Conservation (phyloP, 306 rosid species). For the Luffa aegyptiaca region DNA sequence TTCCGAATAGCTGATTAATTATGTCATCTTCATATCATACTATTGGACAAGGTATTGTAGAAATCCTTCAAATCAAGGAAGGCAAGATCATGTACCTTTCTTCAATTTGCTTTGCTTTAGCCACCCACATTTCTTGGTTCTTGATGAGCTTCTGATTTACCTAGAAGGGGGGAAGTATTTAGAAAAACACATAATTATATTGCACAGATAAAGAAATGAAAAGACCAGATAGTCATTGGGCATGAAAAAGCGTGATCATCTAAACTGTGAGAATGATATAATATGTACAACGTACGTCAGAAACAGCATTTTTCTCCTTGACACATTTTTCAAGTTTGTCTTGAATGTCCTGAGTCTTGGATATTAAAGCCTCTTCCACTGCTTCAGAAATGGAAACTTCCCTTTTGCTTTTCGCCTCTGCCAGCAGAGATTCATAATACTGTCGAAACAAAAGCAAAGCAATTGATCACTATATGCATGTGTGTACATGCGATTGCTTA, state of each 20-base stretch:
- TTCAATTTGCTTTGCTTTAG: conserved; percentile 55
- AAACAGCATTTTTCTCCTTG: conserved; percentile 46
- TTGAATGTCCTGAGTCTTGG: conserved; percentile 61
- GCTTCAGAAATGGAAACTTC: conserved; percentile 59
- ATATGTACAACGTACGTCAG: conserved; percentile 34
- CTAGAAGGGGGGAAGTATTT: conserved; percentile 18
- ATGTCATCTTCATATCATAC: neutral
- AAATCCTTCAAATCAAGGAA: neutral
- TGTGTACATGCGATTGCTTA: neutral
- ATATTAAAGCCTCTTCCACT: conserved; percentile 58
- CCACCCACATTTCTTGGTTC: conserved; percentile 57
- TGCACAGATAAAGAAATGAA: neutral
- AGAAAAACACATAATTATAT: conserved; percentile 5
- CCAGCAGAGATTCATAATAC: conserved; percentile 64
- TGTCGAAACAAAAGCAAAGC: conserved; percentile 15
- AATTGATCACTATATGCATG: neutral
- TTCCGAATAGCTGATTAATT: neutral
- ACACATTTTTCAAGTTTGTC: conserved; percentile 48
- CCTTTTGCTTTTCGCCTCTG: conserved; percentile 59
- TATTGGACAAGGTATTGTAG: neutral
- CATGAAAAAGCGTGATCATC: neutral
- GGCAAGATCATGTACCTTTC: conserved; percentile 46
- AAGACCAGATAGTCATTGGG: neutral
- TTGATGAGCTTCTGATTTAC: conserved; percentile 56
- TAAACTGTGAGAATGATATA: neutral